Evolutionary conservation across 108 stramenopile genomes (phyloP), one percentile per base, ranked within the genome.

Genomic region (Aurantiochytrium sp.): DNA sequence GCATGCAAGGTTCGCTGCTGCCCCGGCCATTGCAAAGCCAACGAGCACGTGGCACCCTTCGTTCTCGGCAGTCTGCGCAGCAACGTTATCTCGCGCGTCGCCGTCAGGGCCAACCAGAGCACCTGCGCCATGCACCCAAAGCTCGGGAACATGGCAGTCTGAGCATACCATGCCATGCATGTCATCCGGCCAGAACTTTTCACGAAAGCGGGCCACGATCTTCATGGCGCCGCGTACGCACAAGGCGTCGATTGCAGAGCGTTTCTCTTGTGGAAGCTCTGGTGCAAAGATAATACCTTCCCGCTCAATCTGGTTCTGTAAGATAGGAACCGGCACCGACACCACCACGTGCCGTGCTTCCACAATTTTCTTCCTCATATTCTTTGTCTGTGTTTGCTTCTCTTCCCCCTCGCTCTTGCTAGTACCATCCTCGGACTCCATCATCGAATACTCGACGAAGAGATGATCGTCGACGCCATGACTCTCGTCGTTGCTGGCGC

Each of bases 171-270:
- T 83, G 45, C 76, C 76, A 45, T 83, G 76, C 49, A 83, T 47
- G 51, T 83, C 76, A 18, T 83, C 76, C 51, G 76, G 76, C 76
- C 76, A 83, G 76, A 83, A 83, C 51, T 47, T 53, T 53, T 47
- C 51, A 12, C 51, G n/a, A 35, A 83, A 83, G 6, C 51, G 45
- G 12, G 49, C 45, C 28, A 83, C 51, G 25, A 83, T 28, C 51
- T 83, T 83, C 76, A 83, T 53, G 23, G 76, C 76, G 0, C 76
- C 76, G 25, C 76, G 45, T 45, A 83, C 76, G 25, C 49, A 23
- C 25, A 83, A 28, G 3, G 45, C 28, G 12, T 47, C 3, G 28
- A 83, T 83, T 43, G 76, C 76, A 23, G 12, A 43, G 25, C 25
- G 19, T 45, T 83, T 83, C 6, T 83, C 76, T 6, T 83, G 49